A percentile compares a stretch with the other conserved stretches of the same genome.
Conservation (phyloP, 495 filamentous ascomycete species). For the Hypoxylon fragiforme region DNA sequence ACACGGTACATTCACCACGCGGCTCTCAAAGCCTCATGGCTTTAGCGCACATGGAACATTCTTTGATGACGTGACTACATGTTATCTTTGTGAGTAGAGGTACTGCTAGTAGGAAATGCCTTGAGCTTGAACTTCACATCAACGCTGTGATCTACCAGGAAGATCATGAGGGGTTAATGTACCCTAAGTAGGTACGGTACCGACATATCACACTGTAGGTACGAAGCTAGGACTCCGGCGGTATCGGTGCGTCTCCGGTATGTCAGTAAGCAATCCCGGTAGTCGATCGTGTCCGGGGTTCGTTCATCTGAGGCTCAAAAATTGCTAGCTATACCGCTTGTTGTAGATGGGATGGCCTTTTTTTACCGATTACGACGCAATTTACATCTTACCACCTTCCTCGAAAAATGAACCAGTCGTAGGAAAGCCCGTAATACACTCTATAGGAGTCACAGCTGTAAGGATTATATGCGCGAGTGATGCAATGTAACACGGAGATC, state of each 20-base stretch:
- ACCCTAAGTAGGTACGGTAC: neutral
- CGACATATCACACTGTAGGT: too few relatives aligned
- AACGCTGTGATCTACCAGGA: too few relatives aligned
- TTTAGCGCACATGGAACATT: too few relatives aligned
- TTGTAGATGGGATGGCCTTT: neutral
- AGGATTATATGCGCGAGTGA: neutral
- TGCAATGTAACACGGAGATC: neutral
- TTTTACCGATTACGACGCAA: conserved; percentile 1
- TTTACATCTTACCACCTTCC: conserved; percentile 10
- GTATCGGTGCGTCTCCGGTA: too few relatives aligned
- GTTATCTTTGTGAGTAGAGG: too few relatives aligned
- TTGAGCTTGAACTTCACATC: too few relatives aligned
- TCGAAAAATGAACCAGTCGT: neutral
- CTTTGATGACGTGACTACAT: too few relatives aligned
- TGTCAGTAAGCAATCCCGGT: neutral
- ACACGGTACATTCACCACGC: neutral
- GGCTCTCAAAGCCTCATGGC: too few relatives aligned
- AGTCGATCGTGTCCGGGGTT: too few relatives aligned
- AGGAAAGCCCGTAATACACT: neutral
- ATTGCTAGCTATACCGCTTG: conserved; percentile 13
- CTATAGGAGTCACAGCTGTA: neutral
- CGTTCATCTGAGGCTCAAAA: conserved; percentile 7
- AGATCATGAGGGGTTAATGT: too few relatives aligned
- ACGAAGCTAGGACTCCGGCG: too few relatives aligned
- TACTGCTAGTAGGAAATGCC: too few relatives aligned